Conservation (phyloP, 768 basidiomycete species). For the Tricholoma saponaceum region DNA sequence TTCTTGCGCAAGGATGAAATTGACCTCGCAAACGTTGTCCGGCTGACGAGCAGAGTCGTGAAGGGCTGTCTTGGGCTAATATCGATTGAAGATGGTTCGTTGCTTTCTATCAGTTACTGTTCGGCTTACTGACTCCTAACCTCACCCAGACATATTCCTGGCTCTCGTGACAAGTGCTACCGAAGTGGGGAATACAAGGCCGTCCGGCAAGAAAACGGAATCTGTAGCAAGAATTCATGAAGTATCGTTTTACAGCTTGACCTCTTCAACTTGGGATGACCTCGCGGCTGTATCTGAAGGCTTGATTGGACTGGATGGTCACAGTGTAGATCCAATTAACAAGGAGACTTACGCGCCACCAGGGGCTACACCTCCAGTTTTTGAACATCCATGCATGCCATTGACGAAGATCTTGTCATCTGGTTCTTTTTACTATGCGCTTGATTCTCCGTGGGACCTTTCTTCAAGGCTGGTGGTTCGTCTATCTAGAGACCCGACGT, state of each 20-base stretch:
- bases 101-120: background rate
- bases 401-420: constrained; percentile 89
- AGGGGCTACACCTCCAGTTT: constrained; percentile 43
- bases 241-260: constrained; percentile 86
- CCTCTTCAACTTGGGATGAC: constrained; percentile 83
- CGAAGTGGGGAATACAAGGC: constrained; percentile 68
- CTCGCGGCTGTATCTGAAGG: constrained; percentile 48
- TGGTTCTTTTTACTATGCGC: constrained; percentile 91
- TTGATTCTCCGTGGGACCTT: constrained; percentile 83
- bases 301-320: constrained; percentile 46
- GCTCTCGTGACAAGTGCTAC: constrained; percentile 75
- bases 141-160: constrained; percentile 73
- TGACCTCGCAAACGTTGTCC: constrained; percentile 58
- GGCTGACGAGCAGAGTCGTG: constrained; percentile 65
- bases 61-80: constrained; percentile 86
- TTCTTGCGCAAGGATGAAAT: constrained; percentile 74
- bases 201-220: constrained; percentile 54
- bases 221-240: constrained; percentile 81
- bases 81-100: constrained; percentile 63
- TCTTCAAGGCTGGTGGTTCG: constrained; percentile 78
- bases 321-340: constrained; percentile 38
- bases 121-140: constrained; percentile 4
- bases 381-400: constrained; percentile 88
- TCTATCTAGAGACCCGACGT: constrained; percentile 45
- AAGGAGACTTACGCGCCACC: constrained; percentile 46